These are phyloP conservation scores for Colletotrichum costaricense DNA, from an alignment of 2,329 filamentous ascomycete genomes.

Conservation along the genomic window DNA sequence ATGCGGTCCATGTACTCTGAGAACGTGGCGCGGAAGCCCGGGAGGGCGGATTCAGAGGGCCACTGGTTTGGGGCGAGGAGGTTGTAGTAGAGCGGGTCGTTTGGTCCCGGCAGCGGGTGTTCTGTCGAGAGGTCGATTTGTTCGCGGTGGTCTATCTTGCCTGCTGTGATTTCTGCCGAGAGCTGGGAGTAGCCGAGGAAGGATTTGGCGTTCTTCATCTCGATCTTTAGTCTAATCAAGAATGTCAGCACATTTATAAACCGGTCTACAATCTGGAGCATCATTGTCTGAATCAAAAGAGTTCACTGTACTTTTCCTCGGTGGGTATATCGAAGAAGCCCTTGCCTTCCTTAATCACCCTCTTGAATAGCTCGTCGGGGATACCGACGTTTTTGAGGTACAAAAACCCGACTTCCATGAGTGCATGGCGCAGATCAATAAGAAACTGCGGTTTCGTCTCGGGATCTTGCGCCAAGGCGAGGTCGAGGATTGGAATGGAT, in stretches of 20 bases:
- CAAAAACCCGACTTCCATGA: conserved; percentile 89
- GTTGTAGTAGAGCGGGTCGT: conserved; percentile 78
- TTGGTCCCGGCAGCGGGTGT: conserved; percentile 71
- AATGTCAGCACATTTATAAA: conserved; percentile 8
- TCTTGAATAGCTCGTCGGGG: conserved; percentile 70
- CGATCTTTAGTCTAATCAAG: conserved; percentile 66
- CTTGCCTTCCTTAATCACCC: conserved; percentile 75
- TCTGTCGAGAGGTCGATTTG: conserved; percentile 89
- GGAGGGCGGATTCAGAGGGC: conserved; percentile 73
- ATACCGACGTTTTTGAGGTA: conserved; percentile 87
- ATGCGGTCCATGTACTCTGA: conserved; percentile 82
- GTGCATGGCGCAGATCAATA: conserved; percentile 74
- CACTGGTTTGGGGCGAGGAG: conserved; percentile 84
- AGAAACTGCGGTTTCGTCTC: conserved; percentile 80
- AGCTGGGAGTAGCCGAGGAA: conserved; percentile 78
- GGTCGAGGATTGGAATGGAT: conserved; percentile 81
- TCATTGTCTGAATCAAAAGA: background rate
- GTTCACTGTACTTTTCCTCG: conserved; percentile 74
- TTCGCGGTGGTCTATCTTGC: conserved; percentile 82
- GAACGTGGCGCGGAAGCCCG: conserved; percentile 75
- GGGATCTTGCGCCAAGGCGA: conserved; percentile 72
- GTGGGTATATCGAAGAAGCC: conserved; percentile 81
- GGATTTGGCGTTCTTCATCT: conserved; percentile 79
- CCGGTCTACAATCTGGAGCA: background rate
- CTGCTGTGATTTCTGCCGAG: conserved; percentile 78